phyloP scores from a whole-genome alignment of 2,329 filamentous ascomycete genomes.

The Ceratocystis harringtonii region DNA sequence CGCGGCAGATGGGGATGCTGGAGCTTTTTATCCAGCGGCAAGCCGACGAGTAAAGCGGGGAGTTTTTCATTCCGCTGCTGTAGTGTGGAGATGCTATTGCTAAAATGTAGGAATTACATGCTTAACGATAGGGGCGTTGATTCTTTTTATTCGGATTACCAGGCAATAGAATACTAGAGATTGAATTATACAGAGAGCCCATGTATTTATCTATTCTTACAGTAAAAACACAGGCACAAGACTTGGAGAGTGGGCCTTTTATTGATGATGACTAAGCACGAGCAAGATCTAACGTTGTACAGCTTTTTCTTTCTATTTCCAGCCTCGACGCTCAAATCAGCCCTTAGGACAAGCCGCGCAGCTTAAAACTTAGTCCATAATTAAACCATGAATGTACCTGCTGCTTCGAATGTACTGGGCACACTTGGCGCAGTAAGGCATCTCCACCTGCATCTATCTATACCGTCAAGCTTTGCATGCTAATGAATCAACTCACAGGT shows the following conservation, averaged over 20 bases:
- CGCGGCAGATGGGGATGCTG: constrained; percentile 49
- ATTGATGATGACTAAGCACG: too few relatives aligned
- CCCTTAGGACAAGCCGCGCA: too few relatives aligned
- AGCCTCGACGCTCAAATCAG: too few relatives aligned
- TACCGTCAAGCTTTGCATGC: neutral
- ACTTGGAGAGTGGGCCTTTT: too few relatives aligned
- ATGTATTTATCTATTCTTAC: neutral
- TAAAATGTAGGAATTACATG: neutral
- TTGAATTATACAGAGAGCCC: neutral
- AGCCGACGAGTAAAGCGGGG: neutral
- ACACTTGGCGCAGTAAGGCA: constrained; percentile 40
- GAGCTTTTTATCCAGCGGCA: constrained; percentile 45
- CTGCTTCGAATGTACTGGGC: constrained; percentile 43
- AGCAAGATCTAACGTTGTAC: too few relatives aligned
- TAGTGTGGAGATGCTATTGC: neutral
- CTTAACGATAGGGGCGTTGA: neutral
- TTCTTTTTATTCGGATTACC: neutral
- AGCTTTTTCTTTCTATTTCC: too few relatives aligned
- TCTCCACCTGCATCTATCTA: neutral
- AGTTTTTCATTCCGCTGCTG: neutral
- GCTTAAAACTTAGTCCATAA: neutral
- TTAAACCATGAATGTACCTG: constrained; percentile 35
- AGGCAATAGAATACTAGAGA: neutral
- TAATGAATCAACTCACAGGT: constrained; percentile 22
- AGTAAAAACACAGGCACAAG: too few relatives aligned